These are phyloP conservation scores for Paxillus rubicundulus DNA, from an alignment of 768 basidiomycete species.

Conservation along the genomic window DNA sequence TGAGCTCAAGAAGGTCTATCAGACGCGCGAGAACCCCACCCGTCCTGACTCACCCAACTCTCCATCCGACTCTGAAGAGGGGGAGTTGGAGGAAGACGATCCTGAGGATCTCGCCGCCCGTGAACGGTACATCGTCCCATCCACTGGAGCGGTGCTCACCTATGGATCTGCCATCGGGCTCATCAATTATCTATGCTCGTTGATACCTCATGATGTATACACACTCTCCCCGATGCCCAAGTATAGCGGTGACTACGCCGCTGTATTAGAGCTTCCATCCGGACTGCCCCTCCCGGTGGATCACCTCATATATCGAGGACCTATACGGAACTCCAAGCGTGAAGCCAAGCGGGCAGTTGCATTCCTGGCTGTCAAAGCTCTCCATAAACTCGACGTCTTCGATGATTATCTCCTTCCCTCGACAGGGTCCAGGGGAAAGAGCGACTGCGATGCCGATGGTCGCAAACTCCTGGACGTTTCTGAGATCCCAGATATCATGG, in stretches of 20 bases:
- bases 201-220: constrained; percentile 71
- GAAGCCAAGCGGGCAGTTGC: constrained; percentile 84
- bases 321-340: constrained; percentile 61
- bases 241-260: constrained; percentile 59
- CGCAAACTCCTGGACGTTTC: constrained; percentile 41
- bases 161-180: constrained; percentile 73
- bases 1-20: constrained; percentile 61
- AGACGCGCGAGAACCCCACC: constrained; percentile 41
- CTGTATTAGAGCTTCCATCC: constrained; percentile 62
- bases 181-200: constrained; percentile 71
- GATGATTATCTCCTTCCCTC: constrained; percentile 80
- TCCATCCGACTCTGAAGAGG: constrained; percentile 28
- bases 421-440: constrained; percentile 47
- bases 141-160: constrained; percentile 75
- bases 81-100: constrained; percentile 45
- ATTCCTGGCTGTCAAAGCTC: constrained; percentile 68
- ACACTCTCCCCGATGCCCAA: constrained; percentile 58
- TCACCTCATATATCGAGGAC: constrained; percentile 58
- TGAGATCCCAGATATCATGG: constrained; percentile 51
- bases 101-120: constrained; percentile 58
- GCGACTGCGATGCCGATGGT: constrained; percentile 55
- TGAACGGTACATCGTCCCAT: constrained; percentile 71
- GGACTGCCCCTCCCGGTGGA: constrained; percentile 57
- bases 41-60: constrained; percentile 27
- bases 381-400: constrained; percentile 72